Evolutionary conservation across 1,284 basidiomycete genomes (phyloP).

Genomic region (Pascua guehoae): DNA sequence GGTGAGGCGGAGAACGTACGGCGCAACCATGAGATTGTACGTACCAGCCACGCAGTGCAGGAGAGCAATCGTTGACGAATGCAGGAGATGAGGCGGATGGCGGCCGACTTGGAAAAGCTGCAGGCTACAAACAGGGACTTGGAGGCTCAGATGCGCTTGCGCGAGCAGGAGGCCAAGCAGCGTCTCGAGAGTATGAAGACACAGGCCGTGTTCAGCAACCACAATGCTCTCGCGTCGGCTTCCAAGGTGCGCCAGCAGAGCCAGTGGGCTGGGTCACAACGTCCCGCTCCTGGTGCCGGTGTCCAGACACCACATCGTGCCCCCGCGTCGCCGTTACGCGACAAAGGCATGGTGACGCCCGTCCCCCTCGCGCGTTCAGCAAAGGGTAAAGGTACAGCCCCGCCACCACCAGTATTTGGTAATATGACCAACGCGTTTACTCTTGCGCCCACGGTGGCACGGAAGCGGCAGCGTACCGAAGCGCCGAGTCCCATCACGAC

Average conservation of each 20-base stretch:
- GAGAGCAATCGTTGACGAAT: neutral
- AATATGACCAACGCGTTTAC: conserved; percentile 36
- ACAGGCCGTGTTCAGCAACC: conserved; percentile 39
- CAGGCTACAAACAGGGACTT: conserved; percentile 23
- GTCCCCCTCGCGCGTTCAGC: conserved; percentile 21
- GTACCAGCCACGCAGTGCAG: neutral
- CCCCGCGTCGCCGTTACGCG: conserved; percentile 11
- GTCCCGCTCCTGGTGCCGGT: neutral
- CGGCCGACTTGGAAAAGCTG: conserved; percentile 22
- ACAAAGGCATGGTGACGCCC: conserved; percentile 9
- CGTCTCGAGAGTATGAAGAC: conserved; percentile 47
- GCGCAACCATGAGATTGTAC: conserved; percentile 30
- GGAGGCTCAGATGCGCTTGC: conserved; percentile 27
- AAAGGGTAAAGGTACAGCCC: conserved; percentile 30
- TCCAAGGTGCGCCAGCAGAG: conserved; percentile 19
- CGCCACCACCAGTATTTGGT: conserved; percentile 28
- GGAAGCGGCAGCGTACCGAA: conserved; percentile 31
- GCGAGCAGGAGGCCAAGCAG: conserved; percentile 28
- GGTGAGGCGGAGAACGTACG: conserved; percentile 35
- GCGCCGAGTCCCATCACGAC: conserved; percentile 23
- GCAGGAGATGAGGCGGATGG: conserved; percentile 7
- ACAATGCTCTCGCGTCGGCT: conserved; percentile 17
- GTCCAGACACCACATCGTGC: conserved; percentile 5
- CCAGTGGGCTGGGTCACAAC: conserved; percentile 16
- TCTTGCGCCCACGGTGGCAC: conserved; percentile 18